phyloP scores from a whole-genome alignment of 306 rosid genomes.

The Prunus mira region DNA sequence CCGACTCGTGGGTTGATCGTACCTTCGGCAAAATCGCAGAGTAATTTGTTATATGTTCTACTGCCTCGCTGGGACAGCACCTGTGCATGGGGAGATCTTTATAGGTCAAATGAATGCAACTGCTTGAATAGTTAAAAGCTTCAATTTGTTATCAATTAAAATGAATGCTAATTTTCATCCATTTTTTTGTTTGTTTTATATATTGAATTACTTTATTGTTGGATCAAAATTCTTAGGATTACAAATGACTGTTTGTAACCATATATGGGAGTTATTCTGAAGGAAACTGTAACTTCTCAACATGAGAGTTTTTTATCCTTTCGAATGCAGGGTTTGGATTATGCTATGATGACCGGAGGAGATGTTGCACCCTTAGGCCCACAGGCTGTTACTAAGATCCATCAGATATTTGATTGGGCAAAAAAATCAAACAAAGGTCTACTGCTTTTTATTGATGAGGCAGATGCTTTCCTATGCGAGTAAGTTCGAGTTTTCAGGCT shows the following conservation, averaged over 20 bases:
- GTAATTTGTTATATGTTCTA: slow-evolving; percentile 30
- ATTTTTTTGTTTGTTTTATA: not conserved
- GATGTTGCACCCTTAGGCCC: slow-evolving; percentile 97
- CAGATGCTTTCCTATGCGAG: slow-evolving; percentile 99
- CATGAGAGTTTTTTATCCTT: not conserved
- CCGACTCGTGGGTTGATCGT: slow-evolving; percentile 32
- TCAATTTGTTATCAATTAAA: not conserved
- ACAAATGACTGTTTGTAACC: not conserved
- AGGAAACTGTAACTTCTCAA: slow-evolving; percentile 2
- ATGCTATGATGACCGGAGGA: slow-evolving; percentile 99
- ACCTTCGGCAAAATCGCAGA: slow-evolving; percentile 19
- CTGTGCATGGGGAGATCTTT: not conserved
- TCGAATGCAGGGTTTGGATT: slow-evolving; percentile 81
- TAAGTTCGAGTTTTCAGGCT: slow-evolving; percentile 34
- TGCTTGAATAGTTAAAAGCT: not conserved
- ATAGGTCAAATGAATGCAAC: not conserved
- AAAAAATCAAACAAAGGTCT: slow-evolving; percentile 87
- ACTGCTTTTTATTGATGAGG: slow-evolving; percentile 95
- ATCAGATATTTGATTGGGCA: slow-evolving; percentile 99
- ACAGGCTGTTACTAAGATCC: slow-evolving; percentile 96
- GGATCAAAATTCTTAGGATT: not conserved
- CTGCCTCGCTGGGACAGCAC: not conserved
- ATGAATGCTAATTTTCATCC: not conserved
- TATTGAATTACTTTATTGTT: not conserved
- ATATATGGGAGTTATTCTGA: not conserved